Percentiles rank a stretch among this genome's conserved stretches.
phyloP scores from a whole-genome alignment of 2,329 filamentous ascomycete species.

The Epichloe scottii region DNA sequence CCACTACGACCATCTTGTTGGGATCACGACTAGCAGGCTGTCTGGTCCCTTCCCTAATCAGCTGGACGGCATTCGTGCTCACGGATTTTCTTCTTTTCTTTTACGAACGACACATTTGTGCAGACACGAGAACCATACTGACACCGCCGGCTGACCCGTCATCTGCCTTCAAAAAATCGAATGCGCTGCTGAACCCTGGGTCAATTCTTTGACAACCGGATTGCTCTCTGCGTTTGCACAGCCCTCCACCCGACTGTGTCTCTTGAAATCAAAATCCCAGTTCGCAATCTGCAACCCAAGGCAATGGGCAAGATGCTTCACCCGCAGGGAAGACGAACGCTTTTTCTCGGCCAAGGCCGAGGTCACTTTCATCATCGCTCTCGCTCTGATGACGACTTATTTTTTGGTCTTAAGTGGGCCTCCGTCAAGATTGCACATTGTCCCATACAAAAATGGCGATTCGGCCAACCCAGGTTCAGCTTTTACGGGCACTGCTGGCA shows the following conservation, averaged over 20 bases:
- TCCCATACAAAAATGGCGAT: conserved; percentile 15
- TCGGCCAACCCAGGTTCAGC: conserved; percentile 4
- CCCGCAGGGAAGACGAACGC: conserved; percentile 16
- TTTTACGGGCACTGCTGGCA: no score
- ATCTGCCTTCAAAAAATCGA: neutral
- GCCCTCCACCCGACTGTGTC: neutral
- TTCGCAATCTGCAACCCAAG: neutral
- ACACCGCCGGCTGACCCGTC: neutral
- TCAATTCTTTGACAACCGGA: neutral
- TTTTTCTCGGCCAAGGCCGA: conserved; percentile 27
- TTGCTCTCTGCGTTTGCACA: neutral
- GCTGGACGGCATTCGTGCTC: neutral
- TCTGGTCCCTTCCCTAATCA: neutral
- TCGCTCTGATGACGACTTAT: conserved; percentile 30
- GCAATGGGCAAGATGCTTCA: conserved; percentile 22
- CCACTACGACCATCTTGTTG: neutral
- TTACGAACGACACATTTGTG: neutral
- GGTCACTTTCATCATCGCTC: conserved; percentile 27
- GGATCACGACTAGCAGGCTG: conserved; percentile 4
- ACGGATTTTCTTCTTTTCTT: neutral
- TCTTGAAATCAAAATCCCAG: neutral
- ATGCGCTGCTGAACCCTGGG: neutral
- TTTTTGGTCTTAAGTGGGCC: conserved; percentile 29
- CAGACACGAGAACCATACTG: neutral
- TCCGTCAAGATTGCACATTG: conserved; percentile 20